Conservation (phyloP, 2,329 filamentous ascomycete genomes). For the Colletotrichum camelliae region DNA sequence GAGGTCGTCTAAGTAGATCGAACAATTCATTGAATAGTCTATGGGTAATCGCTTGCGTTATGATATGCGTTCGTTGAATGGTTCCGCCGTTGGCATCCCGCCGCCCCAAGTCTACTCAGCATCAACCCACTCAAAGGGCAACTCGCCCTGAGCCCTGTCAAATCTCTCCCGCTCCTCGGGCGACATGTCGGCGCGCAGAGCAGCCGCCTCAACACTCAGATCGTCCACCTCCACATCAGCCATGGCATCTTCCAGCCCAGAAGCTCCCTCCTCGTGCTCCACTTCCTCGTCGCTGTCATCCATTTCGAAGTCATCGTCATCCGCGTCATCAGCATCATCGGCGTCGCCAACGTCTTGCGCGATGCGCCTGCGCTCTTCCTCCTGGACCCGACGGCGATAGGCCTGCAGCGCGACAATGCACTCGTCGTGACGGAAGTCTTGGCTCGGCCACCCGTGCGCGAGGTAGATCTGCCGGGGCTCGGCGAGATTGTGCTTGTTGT, state of each 20-base stretch:
- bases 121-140: conserved; percentile 9
- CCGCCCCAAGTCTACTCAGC: not conserved
- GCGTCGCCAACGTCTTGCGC: not conserved
- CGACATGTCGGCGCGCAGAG: conserved; percentile 5
- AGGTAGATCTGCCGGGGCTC: not conserved
- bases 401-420: conserved; percentile 12
- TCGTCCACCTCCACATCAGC: conserved; percentile 19
- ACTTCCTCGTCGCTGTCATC: conserved; percentile 1
- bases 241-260: conserved; percentile 1
- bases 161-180: conserved; percentile 12
- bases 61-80: not conserved
- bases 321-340: conserved; percentile 9
- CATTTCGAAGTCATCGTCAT: conserved; percentile 10
- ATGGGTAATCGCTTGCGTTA: not conserved
- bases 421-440: conserved; percentile 3
- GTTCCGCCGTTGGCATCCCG: not conserved
- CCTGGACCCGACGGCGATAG: not conserved
- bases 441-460: not conserved
- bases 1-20: not conserved
- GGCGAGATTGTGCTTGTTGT: not conserved
- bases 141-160: not conserved
- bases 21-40: not conserved
- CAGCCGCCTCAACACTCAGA: conserved; percentile 3
- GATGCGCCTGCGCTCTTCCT: not conserved
- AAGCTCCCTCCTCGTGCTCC: not conserved